Evolutionary conservation across 352 stramenopile species (phyloP), one percentile per base, ranked within the genome.

Genomic region (Pythium rhizo-oryzae): DNA sequence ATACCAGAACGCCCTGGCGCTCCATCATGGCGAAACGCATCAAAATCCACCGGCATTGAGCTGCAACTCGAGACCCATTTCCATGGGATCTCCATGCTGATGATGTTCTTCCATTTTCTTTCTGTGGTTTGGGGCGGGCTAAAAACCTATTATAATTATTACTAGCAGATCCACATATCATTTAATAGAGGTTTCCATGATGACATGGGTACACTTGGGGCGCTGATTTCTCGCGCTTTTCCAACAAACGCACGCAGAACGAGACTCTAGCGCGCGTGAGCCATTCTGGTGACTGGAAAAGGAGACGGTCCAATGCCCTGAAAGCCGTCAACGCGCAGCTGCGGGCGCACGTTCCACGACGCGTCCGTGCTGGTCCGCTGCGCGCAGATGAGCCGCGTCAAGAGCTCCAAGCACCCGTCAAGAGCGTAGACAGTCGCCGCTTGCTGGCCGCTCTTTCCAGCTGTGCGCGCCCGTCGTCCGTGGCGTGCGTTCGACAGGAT

Each of bases 221-320:
- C 7, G 13, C 21, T 35, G 49, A 55, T 55, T 55, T 55, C 49
- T 55, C 24, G 13, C 25, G 49, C 21, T 28, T 28, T 55, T 28
- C 24, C n/a, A n/a, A n/a, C n/a, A n/a, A n/a, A n/a, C n/a, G n/a
- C n/a, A n/a, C n/a, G n/a, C n/a, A n/a, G n/a, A n/a, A n/a, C n/a
- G n/a, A n/a, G n/a, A n/a, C n/a, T n/a, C n/a, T n/a, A n/a, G 13
- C 49, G 5, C 13, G 24, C 13, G 5, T 5, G 49, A 55, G 24
- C 49, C 49, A 13, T 55, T 58, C 35, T 46, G 7, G 30, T 49
- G 19, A 23, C 28, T 47, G 18, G 1, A 28, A 7, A 7, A 41
- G 53, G 33, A 59, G 53, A 59, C 53, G 33, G n/a, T 41, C 35
- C 35, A n/a, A n/a, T n/a, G n/a, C n/a, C n/a, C n/a, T n/a, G n/a